These are phyloP conservation scores for Trypanosoma brucei DNA, from an alignment of 208 protist species.

Conservation along the genomic window DNA sequence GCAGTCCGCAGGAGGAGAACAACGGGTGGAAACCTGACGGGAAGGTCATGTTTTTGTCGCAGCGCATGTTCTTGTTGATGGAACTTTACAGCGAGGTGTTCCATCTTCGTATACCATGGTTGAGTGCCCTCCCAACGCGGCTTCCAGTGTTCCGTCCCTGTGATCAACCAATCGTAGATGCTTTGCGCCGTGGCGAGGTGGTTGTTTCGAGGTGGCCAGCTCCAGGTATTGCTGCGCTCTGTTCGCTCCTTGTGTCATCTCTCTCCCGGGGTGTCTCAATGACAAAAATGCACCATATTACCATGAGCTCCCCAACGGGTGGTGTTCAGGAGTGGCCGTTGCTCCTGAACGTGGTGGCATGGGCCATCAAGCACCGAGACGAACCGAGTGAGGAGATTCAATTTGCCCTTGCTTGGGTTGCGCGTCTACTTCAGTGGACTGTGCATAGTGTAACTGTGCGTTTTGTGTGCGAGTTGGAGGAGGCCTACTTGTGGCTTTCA, in stretches of 20 bases:
- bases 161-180: slow-evolving; percentile 36
- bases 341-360: slow-evolving; percentile 74
- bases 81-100: slow-evolving; percentile 74
- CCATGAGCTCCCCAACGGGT: slow-evolving; percentile 48
- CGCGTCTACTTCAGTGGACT: slow-evolving; percentile 74
- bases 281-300: slow-evolving; percentile 85
- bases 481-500: slow-evolving; percentile 66
- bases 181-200: slow-evolving; percentile 28
- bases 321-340: slow-evolving; percentile 79
- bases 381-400: slow-evolving; percentile 23
- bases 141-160: slow-evolving; percentile 43
- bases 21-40: slow-evolving; percentile 3
- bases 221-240: slow-evolving; percentile 52
- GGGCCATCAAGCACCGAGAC: slow-evolving; percentile 47
- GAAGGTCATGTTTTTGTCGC: slow-evolving; percentile 60
- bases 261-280: slow-evolving; percentile 63
- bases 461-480: slow-evolving; percentile 62
- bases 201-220: slow-evolving; percentile 22
- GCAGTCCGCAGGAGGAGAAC: slow-evolving; percentile 9
- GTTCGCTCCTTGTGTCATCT: slow-evolving; percentile 60
- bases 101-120: slow-evolving; percentile 67
- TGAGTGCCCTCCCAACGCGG: slow-evolving; percentile 62
- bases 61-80: slow-evolving; percentile 81
- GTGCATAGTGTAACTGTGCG: slow-evolving; percentile 79
- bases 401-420: slow-evolving; percentile 63